Evolutionary conservation across 306 rosid species (phyloP).

Genomic region (Inga leiocalycina): DNA sequence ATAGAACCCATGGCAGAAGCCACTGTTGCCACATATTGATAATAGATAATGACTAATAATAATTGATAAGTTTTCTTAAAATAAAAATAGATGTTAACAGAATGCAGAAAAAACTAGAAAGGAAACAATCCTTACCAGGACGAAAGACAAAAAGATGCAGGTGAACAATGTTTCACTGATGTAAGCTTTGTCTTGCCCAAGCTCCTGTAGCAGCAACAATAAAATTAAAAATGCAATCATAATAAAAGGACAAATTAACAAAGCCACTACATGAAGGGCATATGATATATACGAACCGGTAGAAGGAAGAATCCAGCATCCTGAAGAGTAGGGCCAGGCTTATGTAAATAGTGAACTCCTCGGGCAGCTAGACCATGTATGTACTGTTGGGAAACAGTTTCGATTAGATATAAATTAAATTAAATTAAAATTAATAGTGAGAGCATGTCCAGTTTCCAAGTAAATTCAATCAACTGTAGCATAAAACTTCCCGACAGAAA

Average conservation of each 20-base stretch:
- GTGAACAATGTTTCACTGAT: conserved; percentile 89
- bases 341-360: conserved; percentile 95
- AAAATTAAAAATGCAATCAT: conserved; percentile 31
- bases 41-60: background rate
- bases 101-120: background rate
- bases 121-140: conserved; percentile 61
- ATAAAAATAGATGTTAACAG: background rate
- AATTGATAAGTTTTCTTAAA: background rate
- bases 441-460: conserved; percentile 18
- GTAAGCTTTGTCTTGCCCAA: conserved; percentile 84
- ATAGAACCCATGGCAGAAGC: background rate
- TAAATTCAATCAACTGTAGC: background rate
- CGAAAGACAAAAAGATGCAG: conserved; percentile 74
- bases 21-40: background rate
- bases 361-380: conserved; percentile 95
- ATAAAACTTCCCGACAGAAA: background rate
- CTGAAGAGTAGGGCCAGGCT: conserved; percentile 91
- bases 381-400: conserved; percentile 59
- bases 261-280: background rate
- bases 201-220: conserved; percentile 62
- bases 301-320: conserved; percentile 86
- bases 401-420: conserved; percentile 4
- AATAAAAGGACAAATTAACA: background rate
- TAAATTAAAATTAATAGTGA: conserved; percentile 4
- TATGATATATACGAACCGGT: conserved; percentile 58